Percentiles rank a stretch among this genome's conserved stretches.
phyloP scores from a whole-genome alignment of 108 stramenopile genomes.

The Chaetoceros tenuissimus region DNA sequence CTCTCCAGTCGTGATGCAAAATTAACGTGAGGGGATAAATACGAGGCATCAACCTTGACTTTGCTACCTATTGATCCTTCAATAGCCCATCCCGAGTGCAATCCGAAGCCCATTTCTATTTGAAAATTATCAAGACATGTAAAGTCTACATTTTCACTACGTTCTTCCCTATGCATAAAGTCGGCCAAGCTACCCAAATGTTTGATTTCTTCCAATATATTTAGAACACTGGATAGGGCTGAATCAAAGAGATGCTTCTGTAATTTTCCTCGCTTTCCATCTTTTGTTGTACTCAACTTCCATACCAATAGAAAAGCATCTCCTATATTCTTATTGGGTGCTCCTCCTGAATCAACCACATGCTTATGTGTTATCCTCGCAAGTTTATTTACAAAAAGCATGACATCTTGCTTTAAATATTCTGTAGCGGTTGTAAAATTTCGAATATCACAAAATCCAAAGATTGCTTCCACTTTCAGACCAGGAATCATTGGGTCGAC shows the following conservation, averaged over 20 bases:
- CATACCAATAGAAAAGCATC: conserved; percentile 64
- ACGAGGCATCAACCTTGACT: conserved; percentile 69
- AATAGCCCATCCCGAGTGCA: conserved; percentile 76
- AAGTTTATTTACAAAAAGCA: conserved; percentile 61
- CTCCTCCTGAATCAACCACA: conserved; percentile 38
- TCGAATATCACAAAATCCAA: conserved; percentile 65
- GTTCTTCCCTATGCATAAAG: conserved; percentile 19
- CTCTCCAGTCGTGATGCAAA: conserved; percentile 50
- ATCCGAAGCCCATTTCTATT: conserved; percentile 51
- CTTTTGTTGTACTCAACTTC: too few relatives aligned
- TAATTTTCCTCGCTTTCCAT: too few relatives aligned
- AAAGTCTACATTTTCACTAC: conserved; percentile 15
- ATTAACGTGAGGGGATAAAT: conserved; percentile 67
- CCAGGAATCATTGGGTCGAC: conserved; percentile 60
- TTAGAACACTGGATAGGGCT: conserved; percentile 20
- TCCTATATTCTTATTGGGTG: conserved; percentile 70
- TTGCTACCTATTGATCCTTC: conserved; percentile 67
- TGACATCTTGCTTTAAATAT: conserved; percentile 46
- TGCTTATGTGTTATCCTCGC: conserved; percentile 53
- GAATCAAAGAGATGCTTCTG: conserved; percentile 30
- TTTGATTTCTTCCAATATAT: conserved; percentile 22
- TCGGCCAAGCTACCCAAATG: conserved; percentile 22
- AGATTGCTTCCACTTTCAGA: conserved; percentile 43
- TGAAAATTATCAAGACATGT: conserved; percentile 24
- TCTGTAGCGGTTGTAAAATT: conserved; percentile 53